Evolutionary conservation across 257 asterid genomes (phyloP).

Genomic region (Phtheirospermum japonicum): DNA sequence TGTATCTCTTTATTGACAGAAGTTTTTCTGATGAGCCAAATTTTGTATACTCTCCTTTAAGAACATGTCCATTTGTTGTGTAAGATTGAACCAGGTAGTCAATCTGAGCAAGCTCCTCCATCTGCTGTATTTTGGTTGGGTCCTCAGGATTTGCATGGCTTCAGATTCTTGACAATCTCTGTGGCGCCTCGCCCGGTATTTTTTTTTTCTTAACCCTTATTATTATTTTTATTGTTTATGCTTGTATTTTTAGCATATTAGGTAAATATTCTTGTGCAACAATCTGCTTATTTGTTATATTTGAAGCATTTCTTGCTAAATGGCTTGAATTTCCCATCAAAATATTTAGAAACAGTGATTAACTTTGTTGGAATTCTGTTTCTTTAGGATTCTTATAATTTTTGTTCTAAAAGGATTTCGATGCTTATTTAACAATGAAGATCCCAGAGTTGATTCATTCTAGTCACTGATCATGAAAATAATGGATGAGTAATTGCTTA

Average conservation of each 20-base stretch:
- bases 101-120: constrained; percentile 98
- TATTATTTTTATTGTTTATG: background rate
- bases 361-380: constrained; percentile 4
- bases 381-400: constrained; percentile 5
- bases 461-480: constrained; percentile 15
- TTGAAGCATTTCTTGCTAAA: constrained; percentile 3
- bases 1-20: constrained; percentile 23
- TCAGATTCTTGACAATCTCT: constrained; percentile 83
- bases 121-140: constrained; percentile 92
- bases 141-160: constrained; percentile 78
- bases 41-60: constrained; percentile 13
- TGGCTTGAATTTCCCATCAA: background rate
- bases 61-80: constrained; percentile 31
- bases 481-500: constrained; percentile 11
- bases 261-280: background rate
- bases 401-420: background rate
- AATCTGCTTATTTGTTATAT: background rate
- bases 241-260: constrained; percentile 22
- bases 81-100: constrained; percentile 97
- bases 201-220: constrained; percentile 23
- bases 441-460: constrained; percentile 23
- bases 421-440: constrained; percentile 13
- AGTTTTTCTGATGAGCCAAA: constrained; percentile 11
- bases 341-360: background rate
- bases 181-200: constrained; percentile 98